Evolutionary conservation across 179 eudicot genomes (phyloP).

Genomic region (Drosera spatulata): DNA sequence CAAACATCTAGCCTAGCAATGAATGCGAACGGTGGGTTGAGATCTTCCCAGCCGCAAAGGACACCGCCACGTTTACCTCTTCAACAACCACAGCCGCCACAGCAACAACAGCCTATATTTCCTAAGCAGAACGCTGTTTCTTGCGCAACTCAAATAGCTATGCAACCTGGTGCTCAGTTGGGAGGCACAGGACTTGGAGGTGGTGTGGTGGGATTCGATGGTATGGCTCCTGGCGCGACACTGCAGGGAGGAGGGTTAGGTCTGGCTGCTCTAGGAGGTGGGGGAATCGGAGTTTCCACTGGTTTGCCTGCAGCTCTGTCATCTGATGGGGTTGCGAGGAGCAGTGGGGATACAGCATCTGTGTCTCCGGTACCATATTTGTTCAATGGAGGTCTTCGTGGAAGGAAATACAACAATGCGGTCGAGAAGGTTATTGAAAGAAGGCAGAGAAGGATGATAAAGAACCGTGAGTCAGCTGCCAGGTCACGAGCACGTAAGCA

Average conservation of each 20-base stretch:
- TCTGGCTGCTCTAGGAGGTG: slow-evolving; percentile 35
- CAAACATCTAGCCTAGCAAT: slow-evolving; percentile 35
- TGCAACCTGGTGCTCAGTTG: slow-evolving; percentile 32
- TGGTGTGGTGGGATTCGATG: slow-evolving; percentile 29
- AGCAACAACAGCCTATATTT: slow-evolving; percentile 26
- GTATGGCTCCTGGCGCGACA: slow-evolving; percentile 26
- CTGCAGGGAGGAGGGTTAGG: slow-evolving; percentile 36
- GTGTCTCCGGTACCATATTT: slow-evolving; percentile 53
- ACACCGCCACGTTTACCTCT: slow-evolving; percentile 8
- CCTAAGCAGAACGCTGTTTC: slow-evolving; percentile 58
- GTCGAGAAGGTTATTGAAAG: slow-evolving; percentile 89
- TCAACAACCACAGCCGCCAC: slow-evolving; percentile 13
- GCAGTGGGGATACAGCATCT: slow-evolving; percentile 50
- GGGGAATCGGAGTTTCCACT: slow-evolving; percentile 29
- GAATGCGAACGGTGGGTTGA: slow-evolving; percentile 29
- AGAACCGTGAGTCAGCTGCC: slow-evolving; percentile 53
- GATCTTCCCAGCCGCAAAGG: slow-evolving; percentile 35
- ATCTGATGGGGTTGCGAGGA: slow-evolving; percentile 38
- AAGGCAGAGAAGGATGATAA: slow-evolving; percentile 43
- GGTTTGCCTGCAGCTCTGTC: slow-evolving; percentile 54
- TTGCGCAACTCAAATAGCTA: slow-evolving; percentile 30
- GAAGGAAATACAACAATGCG: slow-evolving; percentile 32
- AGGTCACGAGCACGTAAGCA: slow-evolving; percentile 90
- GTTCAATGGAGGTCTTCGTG: slow-evolving; percentile 37
- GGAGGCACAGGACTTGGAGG: slow-evolving; percentile 34